phyloP scores from a whole-genome alignment of 345 rosid genomes.

The Syzygium grande region DNA sequence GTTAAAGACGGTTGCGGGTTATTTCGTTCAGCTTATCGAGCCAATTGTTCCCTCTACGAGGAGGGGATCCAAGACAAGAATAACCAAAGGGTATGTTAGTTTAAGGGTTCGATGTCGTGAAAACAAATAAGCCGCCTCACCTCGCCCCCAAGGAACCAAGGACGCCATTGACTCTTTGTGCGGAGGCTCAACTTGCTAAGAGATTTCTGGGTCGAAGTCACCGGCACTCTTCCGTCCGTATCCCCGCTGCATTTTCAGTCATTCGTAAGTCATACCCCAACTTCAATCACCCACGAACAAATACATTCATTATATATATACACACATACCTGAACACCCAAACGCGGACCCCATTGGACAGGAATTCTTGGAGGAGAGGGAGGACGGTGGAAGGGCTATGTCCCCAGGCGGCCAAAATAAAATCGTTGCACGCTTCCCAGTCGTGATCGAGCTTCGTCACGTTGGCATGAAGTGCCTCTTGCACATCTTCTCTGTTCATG shows the following conservation, averaged over 20 bases:
- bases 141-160: slow-evolving; percentile 67
- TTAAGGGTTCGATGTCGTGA: background rate
- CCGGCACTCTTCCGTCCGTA: slow-evolving; percentile 71
- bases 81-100: too few species aligned
- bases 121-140: slow-evolving; percentile 11
- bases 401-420: slow-evolving; percentile 19
- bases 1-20: background rate
- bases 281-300: background rate
- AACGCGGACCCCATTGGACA: slow-evolving; percentile 47
- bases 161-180: slow-evolving; percentile 52
- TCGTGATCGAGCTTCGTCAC: slow-evolving; percentile 50
- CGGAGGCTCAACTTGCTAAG: slow-evolving; percentile 52
- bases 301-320: too few species aligned
- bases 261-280: background rate
- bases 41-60: background rate
- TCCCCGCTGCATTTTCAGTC: slow-evolving; percentile 58
- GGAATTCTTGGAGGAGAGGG: slow-evolving; percentile 46
- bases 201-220: slow-evolving; percentile 72
- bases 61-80: background rate
- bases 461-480: slow-evolving; percentile 74
- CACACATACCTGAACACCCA: slow-evolving; percentile 59
- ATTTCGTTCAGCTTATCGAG: background rate
- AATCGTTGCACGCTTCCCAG: slow-evolving; percentile 64
- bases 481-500: slow-evolving; percentile 59
- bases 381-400: slow-evolving; percentile 59